Conservation (phyloP, 768 basidiomycete genomes). For the Ephemerocybe angulata region DNA sequence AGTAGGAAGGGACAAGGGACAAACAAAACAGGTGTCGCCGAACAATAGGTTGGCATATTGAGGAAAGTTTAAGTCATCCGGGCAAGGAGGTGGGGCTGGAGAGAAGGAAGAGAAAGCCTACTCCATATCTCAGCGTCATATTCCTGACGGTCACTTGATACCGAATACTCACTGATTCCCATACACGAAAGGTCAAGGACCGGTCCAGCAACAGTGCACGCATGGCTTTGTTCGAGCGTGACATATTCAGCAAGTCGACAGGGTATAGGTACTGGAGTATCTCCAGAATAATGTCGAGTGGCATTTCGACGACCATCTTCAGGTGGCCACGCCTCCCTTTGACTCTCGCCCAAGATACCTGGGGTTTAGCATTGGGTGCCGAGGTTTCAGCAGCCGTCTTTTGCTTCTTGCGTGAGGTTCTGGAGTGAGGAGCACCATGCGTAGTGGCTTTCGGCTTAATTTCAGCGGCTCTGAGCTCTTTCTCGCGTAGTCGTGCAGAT, state of each 20-base stretch:
- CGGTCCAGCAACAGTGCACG: slow-evolving; percentile 29
- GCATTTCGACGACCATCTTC: slow-evolving; percentile 28
- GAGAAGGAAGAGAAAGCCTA: slow-evolving; percentile 23
- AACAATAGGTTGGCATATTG: slow-evolving; percentile 37
- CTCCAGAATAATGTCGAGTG: slow-evolving; percentile 34
- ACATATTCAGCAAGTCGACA: slow-evolving; percentile 39
- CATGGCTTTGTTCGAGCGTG: slow-evolving; percentile 33
- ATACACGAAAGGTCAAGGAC: slow-evolving; percentile 20
- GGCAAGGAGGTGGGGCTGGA: slow-evolving; percentile 21
- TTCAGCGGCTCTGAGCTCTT: no score
- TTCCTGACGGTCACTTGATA: neutral
- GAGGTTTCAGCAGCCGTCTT: no score
- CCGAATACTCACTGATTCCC: slow-evolving; percentile 28
- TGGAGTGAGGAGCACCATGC: no score
- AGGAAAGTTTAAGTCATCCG: slow-evolving; percentile 26
- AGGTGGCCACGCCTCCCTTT: slow-evolving; percentile 22
- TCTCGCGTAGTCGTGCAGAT: no score
- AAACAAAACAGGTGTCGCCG: slow-evolving; percentile 13
- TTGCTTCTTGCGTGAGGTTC: no score
- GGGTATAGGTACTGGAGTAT: slow-evolving; percentile 37
- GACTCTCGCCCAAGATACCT: no score
- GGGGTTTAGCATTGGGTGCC: no score
- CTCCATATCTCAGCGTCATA: no score
- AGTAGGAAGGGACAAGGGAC: neutral
- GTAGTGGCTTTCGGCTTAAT: no score